These are phyloP conservation scores for Carex pumila DNA, from an alignment of 176 grass and related monocot species.

Conservation along the genomic window DNA sequence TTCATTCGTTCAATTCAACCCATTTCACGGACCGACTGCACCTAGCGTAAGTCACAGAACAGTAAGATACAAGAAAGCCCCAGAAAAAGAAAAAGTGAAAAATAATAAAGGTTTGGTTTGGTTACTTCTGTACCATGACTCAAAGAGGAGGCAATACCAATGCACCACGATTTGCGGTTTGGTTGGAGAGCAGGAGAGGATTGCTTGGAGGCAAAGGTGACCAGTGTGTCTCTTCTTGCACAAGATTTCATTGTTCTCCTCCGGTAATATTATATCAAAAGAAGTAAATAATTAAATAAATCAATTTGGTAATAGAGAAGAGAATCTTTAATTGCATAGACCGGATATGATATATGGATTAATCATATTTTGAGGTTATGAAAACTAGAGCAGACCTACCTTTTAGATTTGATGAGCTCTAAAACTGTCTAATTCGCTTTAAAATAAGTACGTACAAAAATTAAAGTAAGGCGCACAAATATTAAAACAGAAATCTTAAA, in stretches of 20 bases:
- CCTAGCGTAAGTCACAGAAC: background rate
- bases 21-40: background rate
- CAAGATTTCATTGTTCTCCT: background rate
- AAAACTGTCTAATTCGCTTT: no score
- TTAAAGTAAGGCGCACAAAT: no score
- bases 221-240: background rate
- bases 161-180: background rate
- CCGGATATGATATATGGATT: no score
- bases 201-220: slow-evolving; percentile 18
- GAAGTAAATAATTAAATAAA: background rate
- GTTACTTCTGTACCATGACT: background rate
- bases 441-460: no score
- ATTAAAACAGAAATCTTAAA: no score
- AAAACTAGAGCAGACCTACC: no score
- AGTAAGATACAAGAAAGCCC: slow-evolving; percentile 23
- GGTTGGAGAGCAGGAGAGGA: background rate
- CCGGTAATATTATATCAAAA: background rate
- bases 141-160: background rate
- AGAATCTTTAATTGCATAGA: no score
- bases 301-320: background rate
- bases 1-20: background rate
- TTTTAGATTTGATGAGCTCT: no score
- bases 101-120: background rate
- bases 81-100: slow-evolving; percentile 15
- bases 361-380: no score